These are phyloP conservation scores for Lolium perenne DNA, from an alignment of 176 grass and related monocot genomes.

Conservation along the genomic window DNA sequence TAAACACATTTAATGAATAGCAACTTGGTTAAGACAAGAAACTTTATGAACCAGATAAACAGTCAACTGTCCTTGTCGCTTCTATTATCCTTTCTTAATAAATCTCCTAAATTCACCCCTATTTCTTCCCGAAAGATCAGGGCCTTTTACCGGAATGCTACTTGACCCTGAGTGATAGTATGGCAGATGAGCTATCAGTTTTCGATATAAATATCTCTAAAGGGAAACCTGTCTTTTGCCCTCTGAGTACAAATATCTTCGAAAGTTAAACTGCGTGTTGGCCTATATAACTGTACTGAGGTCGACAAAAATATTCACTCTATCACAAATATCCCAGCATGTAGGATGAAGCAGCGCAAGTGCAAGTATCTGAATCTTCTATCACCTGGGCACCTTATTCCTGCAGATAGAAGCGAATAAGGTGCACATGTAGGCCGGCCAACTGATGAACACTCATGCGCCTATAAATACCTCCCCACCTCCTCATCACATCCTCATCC, in stretches of 20 bases:
- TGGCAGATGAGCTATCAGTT: background rate
- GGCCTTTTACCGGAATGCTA: background rate
- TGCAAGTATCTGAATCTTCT: background rate
- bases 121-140: background rate
- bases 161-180: background rate
- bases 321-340: background rate
- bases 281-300: background rate
- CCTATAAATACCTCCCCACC: constrained; percentile 40
- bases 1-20: background rate
- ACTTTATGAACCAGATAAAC: background rate
- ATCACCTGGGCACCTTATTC: background rate
- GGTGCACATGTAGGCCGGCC: background rate
- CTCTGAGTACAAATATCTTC: background rate
- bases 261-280: background rate
- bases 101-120: background rate
- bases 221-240: background rate
- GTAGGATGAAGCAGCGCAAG: background rate
- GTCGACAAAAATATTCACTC: background rate
- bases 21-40: background rate
- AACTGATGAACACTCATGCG: background rate
- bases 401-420: background rate
- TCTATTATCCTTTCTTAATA: background rate
- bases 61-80: too few species aligned
- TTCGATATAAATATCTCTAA: constrained; percentile 8
- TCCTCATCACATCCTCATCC: background rate